A percentile compares a stretch with the other conserved stretches of the same genome.
Conservation (phyloP, 352 stramenopile species). For the Phytophthora idaei region DNA sequence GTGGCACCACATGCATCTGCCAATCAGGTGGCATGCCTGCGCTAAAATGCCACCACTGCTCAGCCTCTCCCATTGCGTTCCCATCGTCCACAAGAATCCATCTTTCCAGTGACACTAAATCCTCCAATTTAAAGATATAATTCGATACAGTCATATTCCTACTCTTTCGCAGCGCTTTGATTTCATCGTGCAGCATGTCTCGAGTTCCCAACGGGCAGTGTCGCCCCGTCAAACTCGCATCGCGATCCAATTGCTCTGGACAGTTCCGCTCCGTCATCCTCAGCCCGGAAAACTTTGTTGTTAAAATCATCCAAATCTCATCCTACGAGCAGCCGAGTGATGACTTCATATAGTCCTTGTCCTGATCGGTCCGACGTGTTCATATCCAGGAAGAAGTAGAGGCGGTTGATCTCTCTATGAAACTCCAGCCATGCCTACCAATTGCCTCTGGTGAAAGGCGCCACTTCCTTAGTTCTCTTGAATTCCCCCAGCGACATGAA, state of each 20-base stretch:
- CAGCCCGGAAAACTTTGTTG: not conserved
- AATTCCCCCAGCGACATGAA: no score
- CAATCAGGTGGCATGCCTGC: no score
- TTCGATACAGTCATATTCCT: not conserved
- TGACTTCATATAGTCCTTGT: not conserved
- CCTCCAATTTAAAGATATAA: not conserved
- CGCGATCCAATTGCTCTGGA: not conserved
- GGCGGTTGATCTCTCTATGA: not conserved
- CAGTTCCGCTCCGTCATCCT: not conserved
- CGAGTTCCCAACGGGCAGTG: not conserved
- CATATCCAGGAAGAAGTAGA: not conserved
- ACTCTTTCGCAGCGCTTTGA: not conserved
- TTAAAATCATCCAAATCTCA: not conserved
- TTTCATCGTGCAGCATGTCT: not conserved
- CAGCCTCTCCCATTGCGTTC: not conserved
- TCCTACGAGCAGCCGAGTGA: not conserved
- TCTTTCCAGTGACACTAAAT: not conserved
- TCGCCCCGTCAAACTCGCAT: not conserved
- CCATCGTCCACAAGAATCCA: not conserved
- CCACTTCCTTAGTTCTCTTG: no score
- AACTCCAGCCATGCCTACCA: not conserved
- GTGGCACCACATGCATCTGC: no score
- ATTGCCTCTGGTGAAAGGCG: no score
- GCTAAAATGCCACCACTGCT: no score
- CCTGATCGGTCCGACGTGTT: not conserved